Conservation (phyloP, 2,329 filamentous ascomycete genomes). For the Penicillium sp. region DNA sequence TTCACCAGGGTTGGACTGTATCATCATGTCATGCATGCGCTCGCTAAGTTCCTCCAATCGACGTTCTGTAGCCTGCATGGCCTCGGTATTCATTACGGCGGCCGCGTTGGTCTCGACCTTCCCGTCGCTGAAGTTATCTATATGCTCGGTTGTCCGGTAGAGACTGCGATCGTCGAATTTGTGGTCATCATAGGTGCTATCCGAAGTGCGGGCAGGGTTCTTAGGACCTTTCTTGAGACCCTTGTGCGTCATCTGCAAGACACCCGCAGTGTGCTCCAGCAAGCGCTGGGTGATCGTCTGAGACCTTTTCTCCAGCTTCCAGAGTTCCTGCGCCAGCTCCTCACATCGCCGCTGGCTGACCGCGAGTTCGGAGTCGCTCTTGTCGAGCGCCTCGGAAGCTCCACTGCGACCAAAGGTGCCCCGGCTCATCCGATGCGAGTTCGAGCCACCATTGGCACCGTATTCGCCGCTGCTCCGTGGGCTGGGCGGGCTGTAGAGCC, state of each 20-base stretch:
- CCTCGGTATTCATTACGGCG: constrained; percentile 34
- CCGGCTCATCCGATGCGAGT: constrained; percentile 51
- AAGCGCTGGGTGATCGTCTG: constrained; percentile 73
- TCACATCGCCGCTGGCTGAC: constrained; percentile 79
- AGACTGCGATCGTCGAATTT: constrained; percentile 76
- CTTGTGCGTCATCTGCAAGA: constrained; percentile 85
- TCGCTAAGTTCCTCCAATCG: constrained; percentile 67
- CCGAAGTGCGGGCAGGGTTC: constrained; percentile 62
- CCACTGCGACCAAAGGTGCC: constrained; percentile 49
- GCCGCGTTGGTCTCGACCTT: constrained; percentile 17
- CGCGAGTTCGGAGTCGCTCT: constrained; percentile 71
- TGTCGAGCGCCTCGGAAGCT: constrained; percentile 37
- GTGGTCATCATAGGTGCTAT: constrained; percentile 67
- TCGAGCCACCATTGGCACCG: constrained; percentile 16
- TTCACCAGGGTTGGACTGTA: constrained; percentile 41
- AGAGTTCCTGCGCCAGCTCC: constrained; percentile 75
- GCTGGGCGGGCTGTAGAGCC: constrained; percentile 69
- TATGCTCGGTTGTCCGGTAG: constrained; percentile 66
- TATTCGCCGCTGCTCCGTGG: constrained; percentile 49
- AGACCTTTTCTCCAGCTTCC: constrained; percentile 71
- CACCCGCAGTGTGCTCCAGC: constrained; percentile 85
- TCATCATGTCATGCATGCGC: constrained; percentile 64
- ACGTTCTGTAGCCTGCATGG: constrained; percentile 61
- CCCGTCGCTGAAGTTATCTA: constrained; percentile 49
- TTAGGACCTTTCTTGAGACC: constrained; percentile 60